Evolutionary conservation across 805 yeast genomes (phyloP), one percentile per base, ranked within the genome.

Genomic region (Myxozyma mucilagina): DNA sequence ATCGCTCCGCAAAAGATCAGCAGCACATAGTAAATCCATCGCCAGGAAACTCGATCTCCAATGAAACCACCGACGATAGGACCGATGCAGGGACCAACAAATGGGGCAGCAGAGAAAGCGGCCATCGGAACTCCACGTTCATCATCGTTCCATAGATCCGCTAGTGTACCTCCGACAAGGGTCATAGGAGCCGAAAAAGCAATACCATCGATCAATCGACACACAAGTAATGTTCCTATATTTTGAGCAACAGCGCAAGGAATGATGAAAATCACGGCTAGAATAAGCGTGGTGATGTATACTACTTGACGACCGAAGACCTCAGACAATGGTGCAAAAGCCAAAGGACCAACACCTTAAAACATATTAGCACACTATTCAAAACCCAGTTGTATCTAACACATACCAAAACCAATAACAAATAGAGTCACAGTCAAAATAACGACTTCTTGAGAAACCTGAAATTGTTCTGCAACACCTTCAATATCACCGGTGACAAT

Each of bases 131-230:
- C 74, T 36, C 89, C 89, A 58, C 90, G 82, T 44, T 84, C 80
- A 55, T 78, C 74, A 59, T 84, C 84, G 14, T 76, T 76, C 77
- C 84, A 89, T 59, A 88, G 78, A 72, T 89, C 96, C 11, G 90
- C 84, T 49, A 89, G 76, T 0, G 87, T 80, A 24, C 94, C 94
- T 35, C 92, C 91, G 9, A 90, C 90, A 36, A 88, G 86, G 63
- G 87, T 83, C 66, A 89, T 76, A 45, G 90, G 87, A 2, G 89
- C 86, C 54, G 90, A 85, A 3, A 91, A 91, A 67, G 86, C 86
- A 48, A 87, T 79, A 0, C 94, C 94, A 11, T 85, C 83, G 62
- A 86, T 73, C 65, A 87, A 83, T 64, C 94, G 81, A 54, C 86
- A 82, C 49, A 87, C 82, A 59, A 87, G 72, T 59, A 89, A 75